phyloP scores from a whole-genome alignment of 306 rosid species.

The Trichosanthes cucumerina region DNA sequence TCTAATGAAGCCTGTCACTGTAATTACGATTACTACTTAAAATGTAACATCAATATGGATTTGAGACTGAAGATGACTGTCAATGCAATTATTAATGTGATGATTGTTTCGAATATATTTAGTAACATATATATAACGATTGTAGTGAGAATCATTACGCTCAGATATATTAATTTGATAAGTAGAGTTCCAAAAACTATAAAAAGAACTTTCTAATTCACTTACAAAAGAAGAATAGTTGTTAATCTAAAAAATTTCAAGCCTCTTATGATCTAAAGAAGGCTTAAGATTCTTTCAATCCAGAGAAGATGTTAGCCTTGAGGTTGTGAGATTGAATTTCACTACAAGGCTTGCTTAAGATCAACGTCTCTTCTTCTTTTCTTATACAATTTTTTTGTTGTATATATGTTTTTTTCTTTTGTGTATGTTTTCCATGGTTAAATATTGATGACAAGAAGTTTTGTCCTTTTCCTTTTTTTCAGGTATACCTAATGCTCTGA shows the following conservation, averaged over 20 bases:
- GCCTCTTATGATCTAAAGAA: not conserved
- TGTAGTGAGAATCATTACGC: not conserved
- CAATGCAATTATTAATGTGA: not conserved
- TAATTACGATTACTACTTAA: too few species aligned
- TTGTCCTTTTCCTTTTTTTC: constrained; percentile 14
- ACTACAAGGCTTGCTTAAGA: not conserved
- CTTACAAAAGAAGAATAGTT: not conserved
- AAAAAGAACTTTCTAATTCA: not conserved
- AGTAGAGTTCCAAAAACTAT: not conserved
- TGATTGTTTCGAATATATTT: not conserved
- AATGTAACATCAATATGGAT: too few species aligned
- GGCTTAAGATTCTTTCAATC: not conserved
- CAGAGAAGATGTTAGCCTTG: not conserved
- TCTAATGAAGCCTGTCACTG: not conserved
- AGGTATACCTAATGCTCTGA: constrained; percentile 76
- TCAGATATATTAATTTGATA: not conserved
- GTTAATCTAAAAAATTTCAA: not conserved
- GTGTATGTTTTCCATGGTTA: not conserved
- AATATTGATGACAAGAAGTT: not conserved
- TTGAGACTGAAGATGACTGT: not conserved
- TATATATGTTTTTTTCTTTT: not conserved
- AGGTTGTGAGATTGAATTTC: not conserved
- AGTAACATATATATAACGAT: not conserved
- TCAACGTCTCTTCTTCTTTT: not conserved
- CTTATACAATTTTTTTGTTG: not conserved